phyloP scores from a whole-genome alignment of 1,284 basidiomycete species.

The Coniferiporia sulphurascens region DNA sequence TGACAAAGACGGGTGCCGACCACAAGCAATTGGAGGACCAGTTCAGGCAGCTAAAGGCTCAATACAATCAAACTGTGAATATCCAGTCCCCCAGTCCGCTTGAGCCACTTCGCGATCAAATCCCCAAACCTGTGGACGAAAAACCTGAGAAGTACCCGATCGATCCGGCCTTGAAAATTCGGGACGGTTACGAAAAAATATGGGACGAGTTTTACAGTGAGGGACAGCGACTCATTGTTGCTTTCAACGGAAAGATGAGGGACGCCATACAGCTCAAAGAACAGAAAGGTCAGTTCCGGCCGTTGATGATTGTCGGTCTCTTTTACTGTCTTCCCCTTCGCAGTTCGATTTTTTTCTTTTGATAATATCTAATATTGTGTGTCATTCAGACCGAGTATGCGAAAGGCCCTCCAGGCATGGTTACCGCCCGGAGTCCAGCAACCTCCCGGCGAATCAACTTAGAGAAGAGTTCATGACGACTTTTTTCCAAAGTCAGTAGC shows the following conservation, averaged over 20 bases:
- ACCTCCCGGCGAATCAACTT: neutral
- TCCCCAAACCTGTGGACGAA: neutral
- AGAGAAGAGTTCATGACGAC: neutral
- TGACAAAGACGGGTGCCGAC: constrained; percentile 7
- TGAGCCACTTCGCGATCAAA: neutral
- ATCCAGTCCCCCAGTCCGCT: neutral
- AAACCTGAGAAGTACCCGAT: neutral
- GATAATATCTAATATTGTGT: no score
- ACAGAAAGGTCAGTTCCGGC: neutral
- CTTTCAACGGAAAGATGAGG: neutral
- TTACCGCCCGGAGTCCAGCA: neutral
- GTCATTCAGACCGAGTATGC: neutral
- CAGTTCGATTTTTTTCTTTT: no score
- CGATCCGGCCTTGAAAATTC: constrained; percentile 1
- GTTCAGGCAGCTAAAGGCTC: neutral
- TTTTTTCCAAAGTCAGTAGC: neutral
- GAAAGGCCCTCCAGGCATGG: neutral
- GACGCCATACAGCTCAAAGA: neutral
- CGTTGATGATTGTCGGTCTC: no score
- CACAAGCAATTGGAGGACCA: neutral
- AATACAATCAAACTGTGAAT: neutral
- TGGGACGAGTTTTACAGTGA: neutral
- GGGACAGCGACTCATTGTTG: neutral
- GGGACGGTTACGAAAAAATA: neutral
- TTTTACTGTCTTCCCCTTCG: no score